Conservation (phyloP, 257 asterid genomes). For the Nicotiana otophora region DNA sequence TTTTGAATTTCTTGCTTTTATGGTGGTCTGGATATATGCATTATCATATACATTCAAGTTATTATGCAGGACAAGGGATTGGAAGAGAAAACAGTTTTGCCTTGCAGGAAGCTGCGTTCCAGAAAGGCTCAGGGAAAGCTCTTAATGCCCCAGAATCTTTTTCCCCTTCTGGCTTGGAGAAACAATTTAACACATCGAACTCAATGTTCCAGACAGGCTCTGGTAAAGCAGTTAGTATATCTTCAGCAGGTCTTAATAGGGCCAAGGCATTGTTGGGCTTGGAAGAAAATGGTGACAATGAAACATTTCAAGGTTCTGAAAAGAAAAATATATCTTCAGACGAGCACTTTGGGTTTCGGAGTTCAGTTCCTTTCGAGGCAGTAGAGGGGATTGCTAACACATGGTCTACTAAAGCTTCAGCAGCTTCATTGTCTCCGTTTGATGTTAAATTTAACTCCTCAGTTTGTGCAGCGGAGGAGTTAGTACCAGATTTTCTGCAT, state of each 20-base stretch:
- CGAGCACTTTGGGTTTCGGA: slow-evolving; percentile 22
- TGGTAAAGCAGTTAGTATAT: slow-evolving; percentile 66
- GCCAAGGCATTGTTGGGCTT: slow-evolving; percentile 72
- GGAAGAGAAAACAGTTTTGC: slow-evolving; percentile 31
- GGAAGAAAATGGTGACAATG: slow-evolving; percentile 40
- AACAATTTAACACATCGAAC: slow-evolving; percentile 7
- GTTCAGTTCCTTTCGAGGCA: slow-evolving; percentile 23
- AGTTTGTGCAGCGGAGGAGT: slow-evolving; percentile 25
- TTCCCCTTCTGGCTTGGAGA: slow-evolving; percentile 3
- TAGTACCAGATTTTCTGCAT: slow-evolving; percentile 30
- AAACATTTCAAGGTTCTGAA: slow-evolving; percentile 27
- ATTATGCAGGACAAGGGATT: slow-evolving; percentile 42
- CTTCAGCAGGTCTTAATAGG: slow-evolving; percentile 71
- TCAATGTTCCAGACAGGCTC: slow-evolving; percentile 46
- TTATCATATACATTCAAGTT: slow-evolving; percentile 1
- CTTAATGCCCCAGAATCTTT: slow-evolving; percentile 31
- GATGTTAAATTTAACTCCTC: slow-evolving; percentile 23
- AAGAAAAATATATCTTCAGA: slow-evolving; percentile 24
- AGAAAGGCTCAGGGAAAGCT: slow-evolving; percentile 52
- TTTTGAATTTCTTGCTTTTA: background rate
- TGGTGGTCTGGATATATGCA: background rate
- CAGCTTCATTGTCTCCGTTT: slow-evolving; percentile 23
- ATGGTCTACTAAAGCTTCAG: slow-evolving; percentile 27
- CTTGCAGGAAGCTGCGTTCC: slow-evolving; percentile 49
- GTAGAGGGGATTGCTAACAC: slow-evolving; percentile 16